Evolutionary conservation across 257 asterid species (phyloP).

Genomic region (Penstemon davidsonii): DNA sequence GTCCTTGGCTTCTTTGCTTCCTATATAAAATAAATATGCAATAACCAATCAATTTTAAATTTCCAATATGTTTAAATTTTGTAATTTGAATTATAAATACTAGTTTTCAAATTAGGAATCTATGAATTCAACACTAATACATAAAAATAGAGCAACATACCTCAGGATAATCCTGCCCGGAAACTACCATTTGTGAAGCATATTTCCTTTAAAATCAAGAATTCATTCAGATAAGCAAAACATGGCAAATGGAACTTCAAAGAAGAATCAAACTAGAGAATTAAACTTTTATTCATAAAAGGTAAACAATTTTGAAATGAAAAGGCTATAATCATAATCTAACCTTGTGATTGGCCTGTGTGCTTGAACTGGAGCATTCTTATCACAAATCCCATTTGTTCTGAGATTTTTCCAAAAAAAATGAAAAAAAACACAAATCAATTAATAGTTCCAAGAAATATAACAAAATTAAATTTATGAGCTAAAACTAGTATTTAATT

Average conservation of each 20-base stretch:
- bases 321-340: not conserved
- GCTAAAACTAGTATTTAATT: constrained; percentile 22
- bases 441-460: not conserved
- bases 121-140: no score
- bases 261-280: constrained; percentile 1
- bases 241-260: not conserved
- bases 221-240: constrained; percentile 20
- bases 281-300: no score
- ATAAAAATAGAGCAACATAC: constrained; percentile 27
- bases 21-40: constrained; percentile 13
- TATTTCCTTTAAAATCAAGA: constrained; percentile 48
- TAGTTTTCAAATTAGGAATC: no score
- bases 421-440: not conserved
- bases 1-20: constrained; percentile 50
- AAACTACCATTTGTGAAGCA: constrained; percentile 68
- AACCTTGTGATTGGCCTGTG: constrained; percentile 83
- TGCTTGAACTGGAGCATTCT: constrained; percentile 44
- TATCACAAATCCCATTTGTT: constrained; percentile 49
- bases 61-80: not conserved
- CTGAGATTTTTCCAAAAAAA: constrained; percentile 37
- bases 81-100: no score
- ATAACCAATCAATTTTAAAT: not conserved
- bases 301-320: no score
- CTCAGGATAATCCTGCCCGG: constrained; percentile 47
- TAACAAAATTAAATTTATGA: constrained; percentile 1